Percentiles rank a stretch among this genome's conserved stretches.
Evolutionary conservation across 768 basidiomycete genomes (phyloP).

Genomic region (Panellus pusillus): DNA sequence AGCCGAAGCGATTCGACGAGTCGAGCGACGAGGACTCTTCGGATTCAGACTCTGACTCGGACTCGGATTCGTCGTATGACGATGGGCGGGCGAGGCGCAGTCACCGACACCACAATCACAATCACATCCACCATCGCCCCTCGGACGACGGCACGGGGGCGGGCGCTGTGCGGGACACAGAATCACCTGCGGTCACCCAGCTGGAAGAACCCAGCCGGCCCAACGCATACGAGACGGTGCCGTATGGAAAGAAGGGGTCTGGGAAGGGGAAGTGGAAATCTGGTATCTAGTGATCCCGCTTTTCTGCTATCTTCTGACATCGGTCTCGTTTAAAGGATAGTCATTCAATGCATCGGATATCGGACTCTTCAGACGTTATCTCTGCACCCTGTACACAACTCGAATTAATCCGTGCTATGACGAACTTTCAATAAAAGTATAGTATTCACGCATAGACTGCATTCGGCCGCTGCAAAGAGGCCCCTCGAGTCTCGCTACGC

Average conservation of each 20-base stretch:
- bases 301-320: too few species aligned
- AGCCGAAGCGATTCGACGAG: constrained; percentile 76
- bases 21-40: constrained; percentile 33
- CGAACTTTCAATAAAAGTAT: too few species aligned
- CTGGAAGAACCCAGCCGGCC: constrained; percentile 29
- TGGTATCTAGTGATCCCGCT: constrained; percentile 2
- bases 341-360: too few species aligned
- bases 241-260: constrained; percentile 28
- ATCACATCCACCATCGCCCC: constrained; percentile 15
- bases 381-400: too few species aligned
- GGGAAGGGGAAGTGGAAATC: constrained; percentile 36
- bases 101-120: constrained; percentile 21
- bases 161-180: constrained; percentile 12
- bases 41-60: constrained; percentile 49
- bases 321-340: too few species aligned
- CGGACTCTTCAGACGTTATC: too few species aligned
- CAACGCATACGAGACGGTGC: constrained; percentile 54
- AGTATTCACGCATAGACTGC: too few species aligned
- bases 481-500: too few species aligned
- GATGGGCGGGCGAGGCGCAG: constrained; percentile 17
- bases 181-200: constrained; percentile 19
- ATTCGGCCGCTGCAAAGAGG: too few species aligned
- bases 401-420: too few species aligned
- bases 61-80: constrained; percentile 33
- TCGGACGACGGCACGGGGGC: constrained; percentile 8